Base-by-base conservation (phyloP, 1,139 yeast genomes). In the Hyphopichia burtonii region DNA sequence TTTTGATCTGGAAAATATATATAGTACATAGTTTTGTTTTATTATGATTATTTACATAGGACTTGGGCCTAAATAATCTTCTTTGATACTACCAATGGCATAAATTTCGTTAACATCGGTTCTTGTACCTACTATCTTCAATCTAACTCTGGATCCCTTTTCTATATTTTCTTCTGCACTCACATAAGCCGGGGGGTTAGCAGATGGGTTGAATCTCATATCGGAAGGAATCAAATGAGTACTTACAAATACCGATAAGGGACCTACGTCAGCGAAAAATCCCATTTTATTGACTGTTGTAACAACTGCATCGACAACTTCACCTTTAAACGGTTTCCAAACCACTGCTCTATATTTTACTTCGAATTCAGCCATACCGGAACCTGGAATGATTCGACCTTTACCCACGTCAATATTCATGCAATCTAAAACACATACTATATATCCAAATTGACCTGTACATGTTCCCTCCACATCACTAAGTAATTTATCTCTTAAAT, bases 401-500 rank as follows among this genome's bases (percentile, higher is more conserved):
- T 89, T 86, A 39, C 97, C 99, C 37, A 93, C 96, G 59, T 93
- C 97, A 47, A 94, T 89, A 54, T 85, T 82, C 86, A 88, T 89
- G 52, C 96, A 89, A 60, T 93, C 99, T 61, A 93, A 75, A 34
- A 93, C 99, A 66, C 98, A 93, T 45, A 93, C 86, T 54, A 93
- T 93, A 65, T 93, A 93, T 7, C 99, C 99, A 68, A 93, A 93
- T 64, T 93, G 96, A 54, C 99, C 99, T 1, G 99, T 90, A 68
- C 99, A 94, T 1, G 98, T 90, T 17, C 99, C 99, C 66, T 93
- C 99, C 38, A 94, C 99, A 58, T 93, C 99, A 52, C 89, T 90
- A 46, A 94, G 76, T 51, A 93, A 76, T 64, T 91, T 91, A 59
- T 90, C 88, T 59, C 95, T 82, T 53, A 93, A 75, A 61, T 83